Base-by-base conservation (phyloP, 345 rosid genomes). In the Salix purpurea region DNA sequence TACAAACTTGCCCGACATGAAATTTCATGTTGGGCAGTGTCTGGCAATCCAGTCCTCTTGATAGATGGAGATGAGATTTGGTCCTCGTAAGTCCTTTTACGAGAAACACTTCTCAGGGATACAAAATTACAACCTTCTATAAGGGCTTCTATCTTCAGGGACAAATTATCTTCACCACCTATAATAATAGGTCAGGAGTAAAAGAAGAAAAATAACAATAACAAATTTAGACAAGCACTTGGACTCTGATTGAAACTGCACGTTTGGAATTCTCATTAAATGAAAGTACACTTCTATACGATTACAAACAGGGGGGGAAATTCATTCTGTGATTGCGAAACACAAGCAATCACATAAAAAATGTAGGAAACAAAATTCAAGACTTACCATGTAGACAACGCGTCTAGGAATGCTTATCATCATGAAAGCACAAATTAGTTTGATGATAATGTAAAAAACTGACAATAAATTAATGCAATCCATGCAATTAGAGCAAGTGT, bases 121-220 rank as follows among this genome's bases (percentile, higher is more conserved):
- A 26, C 1, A 1, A 26, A 26, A 26, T 26, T 26, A 26, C 26
- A 26, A 1, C 26, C 26, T 26, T 26, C 26, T 26, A 26, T 26
- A 26, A 26, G 26, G 26, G 83, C 75, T 69, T 88, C 84, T 71
- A 90, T 46, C 72, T 90, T 89, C 77, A 87, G 44, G 62, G 82
- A 86, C 67, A 84, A 77, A 79, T 83, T 79, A 78, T 85, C 93
- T 82, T 79, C 80, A 21, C 84, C 86, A 44, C 84, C 88, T 86
- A 74, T 36, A 6, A 70, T 28, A 28, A 30, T 12, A 76, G 61
- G 36, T 21, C 13, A 32, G n/a, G n/a, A 52, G 19, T 18, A 1
- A 52, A 50, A 12, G 48, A 44, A 19, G 58, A 24, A 19, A 9
- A 61, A 39, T 23, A 66, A 58, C 19, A 48, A 34, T 5, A 26